These are phyloP conservation scores for Avena insularis DNA, from an alignment of 176 grass and related monocot genomes.

Conservation along the genomic window DNA sequence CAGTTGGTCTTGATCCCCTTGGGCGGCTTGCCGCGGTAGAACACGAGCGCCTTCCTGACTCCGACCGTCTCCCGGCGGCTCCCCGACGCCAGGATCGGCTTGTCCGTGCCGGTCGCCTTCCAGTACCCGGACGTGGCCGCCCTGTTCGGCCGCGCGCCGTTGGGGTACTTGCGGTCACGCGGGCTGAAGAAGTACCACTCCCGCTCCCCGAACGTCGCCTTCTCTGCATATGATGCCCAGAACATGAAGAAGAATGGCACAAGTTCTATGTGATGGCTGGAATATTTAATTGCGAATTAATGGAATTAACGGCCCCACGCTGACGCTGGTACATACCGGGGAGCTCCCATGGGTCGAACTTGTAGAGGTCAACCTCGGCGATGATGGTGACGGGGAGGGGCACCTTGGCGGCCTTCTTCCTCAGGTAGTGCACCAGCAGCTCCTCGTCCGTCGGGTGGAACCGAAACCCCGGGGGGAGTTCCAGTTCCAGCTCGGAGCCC, in stretches of 20 bases:
- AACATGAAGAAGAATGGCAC: too few relatives aligned
- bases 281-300: too few relatives aligned
- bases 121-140: constrained; percentile 92
- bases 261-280: too few relatives aligned
- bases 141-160: constrained; percentile 79
- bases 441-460: constrained; percentile 61
- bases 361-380: constrained; percentile 92
- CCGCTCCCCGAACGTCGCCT: constrained; percentile 76
- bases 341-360: constrained; percentile 78
- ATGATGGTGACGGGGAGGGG: constrained; percentile 60
- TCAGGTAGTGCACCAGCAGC: too few relatives aligned
- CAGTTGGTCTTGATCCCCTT: constrained; percentile 86
- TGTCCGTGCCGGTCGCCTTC: constrained; percentile 97
- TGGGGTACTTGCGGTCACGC: constrained; percentile 89
- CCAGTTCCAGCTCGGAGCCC: constrained; percentile 62
- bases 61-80: constrained; percentile 59
- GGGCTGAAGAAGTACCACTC: constrained; percentile 99
- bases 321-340: background rate
- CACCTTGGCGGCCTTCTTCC: too few relatives aligned
- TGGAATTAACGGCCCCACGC: too few relatives aligned
- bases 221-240: constrained; percentile 47
- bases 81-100: constrained; percentile 60
- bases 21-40: constrained; percentile 88
- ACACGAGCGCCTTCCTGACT: constrained; percentile 90
- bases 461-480: constrained; percentile 45